Evolutionary conservation across 495 filamentous ascomycete species (phyloP).

Genomic region (Penicillium longicatenatum): DNA sequence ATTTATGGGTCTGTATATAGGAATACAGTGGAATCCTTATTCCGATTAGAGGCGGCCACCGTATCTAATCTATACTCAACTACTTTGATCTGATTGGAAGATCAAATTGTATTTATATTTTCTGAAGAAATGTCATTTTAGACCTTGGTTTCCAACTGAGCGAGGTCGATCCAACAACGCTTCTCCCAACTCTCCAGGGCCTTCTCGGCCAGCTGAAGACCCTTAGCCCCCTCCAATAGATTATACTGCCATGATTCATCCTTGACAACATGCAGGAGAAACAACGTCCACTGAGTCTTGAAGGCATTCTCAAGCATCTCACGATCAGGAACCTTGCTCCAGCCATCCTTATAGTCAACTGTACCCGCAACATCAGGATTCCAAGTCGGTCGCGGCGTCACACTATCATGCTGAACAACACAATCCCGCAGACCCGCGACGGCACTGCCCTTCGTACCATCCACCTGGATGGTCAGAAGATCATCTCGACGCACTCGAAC

Average conservation of each 20-base stretch:
- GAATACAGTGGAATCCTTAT: background rate
- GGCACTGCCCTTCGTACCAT: background rate
- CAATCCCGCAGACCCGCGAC: background rate
- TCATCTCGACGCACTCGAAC: background rate
- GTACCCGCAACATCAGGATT: constrained; percentile 2
- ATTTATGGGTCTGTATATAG: background rate
- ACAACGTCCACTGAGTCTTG: background rate
- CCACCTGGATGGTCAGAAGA: background rate
- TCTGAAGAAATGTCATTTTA: no score
- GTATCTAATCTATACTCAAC: no score
- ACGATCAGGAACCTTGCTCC: background rate
- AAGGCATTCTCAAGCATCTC: constrained; percentile 1
- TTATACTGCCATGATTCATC: background rate
- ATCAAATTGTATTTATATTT: background rate
- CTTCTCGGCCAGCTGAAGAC: constrained; percentile 4
- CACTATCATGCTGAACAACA: constrained; percentile 3
- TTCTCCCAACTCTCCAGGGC: constrained; percentile 4
- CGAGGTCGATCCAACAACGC: background rate
- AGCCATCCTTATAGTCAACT: constrained; percentile 1
- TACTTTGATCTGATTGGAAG: background rate
- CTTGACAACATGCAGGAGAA: background rate
- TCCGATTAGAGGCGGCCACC: no score
- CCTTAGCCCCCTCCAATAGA: constrained; percentile 1
- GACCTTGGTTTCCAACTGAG: background rate
- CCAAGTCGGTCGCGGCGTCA: background rate